Percentiles rank a stretch among this genome's conserved stretches.
Evolutionary conservation across 441 rosid genomes (phyloP).

Genomic region (Jatropha podagrica): DNA sequence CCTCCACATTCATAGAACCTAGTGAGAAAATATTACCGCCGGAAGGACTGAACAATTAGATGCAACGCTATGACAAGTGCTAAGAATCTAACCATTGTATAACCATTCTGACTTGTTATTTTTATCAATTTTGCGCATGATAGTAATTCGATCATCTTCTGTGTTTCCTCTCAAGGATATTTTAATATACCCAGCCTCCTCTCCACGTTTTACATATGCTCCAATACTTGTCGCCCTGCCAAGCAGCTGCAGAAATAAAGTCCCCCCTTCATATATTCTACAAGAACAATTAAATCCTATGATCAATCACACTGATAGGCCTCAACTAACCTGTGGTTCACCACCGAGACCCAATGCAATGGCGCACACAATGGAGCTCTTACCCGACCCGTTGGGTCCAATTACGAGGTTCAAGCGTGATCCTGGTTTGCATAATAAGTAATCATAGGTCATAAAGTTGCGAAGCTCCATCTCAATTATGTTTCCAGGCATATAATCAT

Average conservation of each 20-base stretch:
- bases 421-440: constrained; percentile 78
- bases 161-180: constrained; percentile 70
- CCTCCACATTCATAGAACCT: not conserved
- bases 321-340: constrained; percentile 75
- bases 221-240: constrained; percentile 90
- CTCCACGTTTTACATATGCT: constrained; percentile 94
- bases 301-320: constrained; percentile 18
- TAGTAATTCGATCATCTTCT: constrained; percentile 46
- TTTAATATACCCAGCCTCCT: constrained; percentile 70
- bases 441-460: constrained; percentile 87
- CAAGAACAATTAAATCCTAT: constrained; percentile 11
- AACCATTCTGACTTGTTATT: constrained; percentile 94
- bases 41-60: constrained; percentile 12
- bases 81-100: constrained; percentile 58
- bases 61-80: not conserved
- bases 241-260: constrained; percentile 60
- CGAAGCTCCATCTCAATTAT: constrained; percentile 81
- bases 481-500: constrained; percentile 87
- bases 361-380: constrained; percentile 97
- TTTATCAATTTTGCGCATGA: constrained; percentile 79
- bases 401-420: constrained; percentile 88
- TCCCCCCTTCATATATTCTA: constrained; percentile 8
- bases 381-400: constrained; percentile 98
- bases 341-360: constrained; percentile 95
- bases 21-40: not conserved